Evolutionary conservation across 2,329 filamentous ascomycete genomes (phyloP), one percentile per base, ranked within the genome.

Genomic region (Pseudophaeomoniella oleicola): DNA sequence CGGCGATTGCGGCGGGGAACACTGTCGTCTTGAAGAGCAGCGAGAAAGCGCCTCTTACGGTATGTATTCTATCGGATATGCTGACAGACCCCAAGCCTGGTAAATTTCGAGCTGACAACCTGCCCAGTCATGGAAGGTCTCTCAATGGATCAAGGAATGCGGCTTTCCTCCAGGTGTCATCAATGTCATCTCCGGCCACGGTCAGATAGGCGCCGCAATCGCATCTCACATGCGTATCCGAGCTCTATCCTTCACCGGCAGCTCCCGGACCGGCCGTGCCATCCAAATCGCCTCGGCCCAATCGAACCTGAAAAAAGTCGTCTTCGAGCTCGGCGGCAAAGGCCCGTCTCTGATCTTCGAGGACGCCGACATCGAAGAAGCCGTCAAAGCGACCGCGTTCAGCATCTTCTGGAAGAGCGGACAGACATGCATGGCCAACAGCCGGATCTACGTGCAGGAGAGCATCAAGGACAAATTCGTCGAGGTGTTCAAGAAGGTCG

Each of bases 1-100:
- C 59, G 0, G 59, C 58, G 0, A 46, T 63, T 4, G 57, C 58
- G 3, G 56, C 56, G 11, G 51, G 50, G 3, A 51, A 52, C 36
- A 49, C 45, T 4, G 45, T 52, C 6, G 43, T 53, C 10, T 22
- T 53, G 17, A 53, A 52, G 40, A 45, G 45, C 13, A 45, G 44
- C 16, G 49, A 52, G 34, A 44, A 47, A 35, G 45, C 46, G 4
- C 46, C 46, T 4, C 27, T 48, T 34, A 46, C 44, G 4, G 42
- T 44, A n/a, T n/a, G n/a, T n/a, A n/a, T n/a, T n/a, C n/a, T n/a
- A n/a, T n/a, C n/a, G n/a, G n/a, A n/a, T n/a, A n/a, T n/a, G n/a
- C n/a, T n/a, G n/a, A n/a, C n/a, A n/a, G n/a, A n/a, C n/a, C n/a
- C n/a, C n/a, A n/a, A n/a, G n/a, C n/a, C n/a, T n/a, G n/a, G n/a